Base-by-base conservation (phyloP, 441 rosid species). In the Eruca vesicaria region DNA sequence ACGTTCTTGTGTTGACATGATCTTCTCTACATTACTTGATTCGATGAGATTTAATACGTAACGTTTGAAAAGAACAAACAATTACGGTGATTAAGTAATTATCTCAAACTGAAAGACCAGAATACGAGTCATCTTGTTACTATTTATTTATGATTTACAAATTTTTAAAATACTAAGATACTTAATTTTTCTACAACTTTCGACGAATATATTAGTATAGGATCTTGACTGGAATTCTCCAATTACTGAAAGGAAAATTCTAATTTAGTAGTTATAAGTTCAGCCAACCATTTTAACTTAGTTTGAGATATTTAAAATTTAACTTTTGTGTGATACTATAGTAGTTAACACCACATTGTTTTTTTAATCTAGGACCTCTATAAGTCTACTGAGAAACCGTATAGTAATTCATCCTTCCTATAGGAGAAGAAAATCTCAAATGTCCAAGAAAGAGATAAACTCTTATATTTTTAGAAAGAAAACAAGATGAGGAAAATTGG, bases 361-460 rank as follows among this genome's bases (percentile, higher is more conserved):
- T 32, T n/a, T n/a, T 60, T 14, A 59, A 36, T 67, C 1, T 62
- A 29, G 20, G 38, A 69, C 55, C 65, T 41, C 56, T 48, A 15
- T 7, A 58, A 20, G 12, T 63, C 29, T 69, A 29, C 4, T 20
- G 36, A 38, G 20, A 41, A 53, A 63, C 29, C 14, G 41, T 63
- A 31, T 41, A 16, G 21, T n/a, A 50, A 48, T 4, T 18, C 38
- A 16, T 50, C 45, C 21, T 52, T 62, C 21, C 31, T 18, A 15
- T 52, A 19, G 26, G 41, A 36, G 59, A 61, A 20, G 69, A 78
- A 59, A 72, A 28, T 59, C 56, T 57, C 14, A 43, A 41, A 50
- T 38, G 50, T 63, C 31, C 41, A 8, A 63, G 16, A 76, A 8
- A 63, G 16, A 76, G 38, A 63, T 53, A 63, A 28, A 7, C n/a